A percentile compares a stretch with the other conserved stretches of the same genome.
These are phyloP conservation scores for Persicaria tinctoria DNA, from an alignment of 148 eudicot genomes.

Conservation along the genomic window DNA sequence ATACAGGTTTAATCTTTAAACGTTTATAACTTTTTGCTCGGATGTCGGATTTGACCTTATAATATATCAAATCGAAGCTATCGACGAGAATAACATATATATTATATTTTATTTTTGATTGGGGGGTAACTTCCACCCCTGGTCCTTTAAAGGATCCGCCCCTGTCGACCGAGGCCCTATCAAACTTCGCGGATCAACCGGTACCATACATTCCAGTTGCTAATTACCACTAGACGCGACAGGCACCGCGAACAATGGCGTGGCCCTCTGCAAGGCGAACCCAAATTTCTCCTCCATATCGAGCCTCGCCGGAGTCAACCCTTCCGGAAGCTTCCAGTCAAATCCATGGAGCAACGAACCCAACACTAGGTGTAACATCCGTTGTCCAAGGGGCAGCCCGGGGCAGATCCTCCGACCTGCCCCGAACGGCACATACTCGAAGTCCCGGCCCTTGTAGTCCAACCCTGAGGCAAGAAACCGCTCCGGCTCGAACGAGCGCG, in stretches of 20 bases:
- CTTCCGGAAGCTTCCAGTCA: conserved; percentile 36
- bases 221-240: background rate
- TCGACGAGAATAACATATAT: too few species aligned
- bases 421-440: conserved; percentile 50
- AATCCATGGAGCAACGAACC: conserved; percentile 35
- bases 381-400: conserved; percentile 31
- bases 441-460: conserved; percentile 44
- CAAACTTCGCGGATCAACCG: too few species aligned
- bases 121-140: too few species aligned
- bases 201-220: too few species aligned
- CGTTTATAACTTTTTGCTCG: too few species aligned
- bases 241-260: background rate
- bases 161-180: too few species aligned
- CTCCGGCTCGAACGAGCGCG: conserved; percentile 33
- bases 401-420: conserved; percentile 54
- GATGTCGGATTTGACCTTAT: too few species aligned
- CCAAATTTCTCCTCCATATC: conserved; percentile 35
- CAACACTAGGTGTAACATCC: conserved; percentile 18
- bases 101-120: too few species aligned
- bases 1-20: too few species aligned
- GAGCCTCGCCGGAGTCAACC: conserved; percentile 6
- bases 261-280: conserved; percentile 23
- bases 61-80: too few species aligned
- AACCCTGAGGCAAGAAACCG: conserved; percentile 30
- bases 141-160: too few species aligned